Base-by-base conservation (phyloP, 2,329 filamentous ascomycete species). In the Didymella pomorum region DNA sequence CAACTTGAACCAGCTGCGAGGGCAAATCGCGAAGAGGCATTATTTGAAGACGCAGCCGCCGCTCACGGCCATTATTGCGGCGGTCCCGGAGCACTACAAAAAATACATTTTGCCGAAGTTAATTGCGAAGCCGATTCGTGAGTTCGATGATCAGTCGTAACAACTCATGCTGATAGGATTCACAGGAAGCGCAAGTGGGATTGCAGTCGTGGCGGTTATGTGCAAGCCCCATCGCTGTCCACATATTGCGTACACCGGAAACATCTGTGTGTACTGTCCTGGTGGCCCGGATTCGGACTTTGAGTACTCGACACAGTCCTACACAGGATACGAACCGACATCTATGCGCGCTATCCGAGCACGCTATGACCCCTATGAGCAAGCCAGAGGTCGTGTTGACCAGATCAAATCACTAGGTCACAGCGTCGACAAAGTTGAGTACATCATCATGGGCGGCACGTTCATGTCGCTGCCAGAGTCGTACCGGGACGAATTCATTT, bases 401-500 rank as follows among this genome's bases (percentile, higher is more conserved):
- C 95, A 99, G 80, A 92, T 99, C 73, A 96, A 96, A 78, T 91
- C 92, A 2, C 84, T 99, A 0, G 95, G 95, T 0, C 95, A 99
- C 78, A 97, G 92, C 44, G 95, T 99, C 46, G 95, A 99, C 80
- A 99, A 99, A 78, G 95, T 99, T 23, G 95, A 99, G 81, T 99
- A 98, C 78, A 99, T 99, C 74, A 97, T 99, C 75, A 99, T 99
- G 95, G 95, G 95, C 60, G 95, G 95, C 66, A 99, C 95, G 0
- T 99, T 99, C 79, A 99, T 99, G 96, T 98, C 94, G 2, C 80
- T 99, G 25, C 85, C 94, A 9, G 88, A 93, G 70, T 88, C 89
- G 23, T 99, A 99, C 77, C 85, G 95, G 26, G 92, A 99, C 61
- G 88, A 91, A 56, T 99, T 99, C 71, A 97, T 99, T 59, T 90